Base-by-base conservation (phyloP, 306 rosid genomes). In the Glycine latifolia region DNA sequence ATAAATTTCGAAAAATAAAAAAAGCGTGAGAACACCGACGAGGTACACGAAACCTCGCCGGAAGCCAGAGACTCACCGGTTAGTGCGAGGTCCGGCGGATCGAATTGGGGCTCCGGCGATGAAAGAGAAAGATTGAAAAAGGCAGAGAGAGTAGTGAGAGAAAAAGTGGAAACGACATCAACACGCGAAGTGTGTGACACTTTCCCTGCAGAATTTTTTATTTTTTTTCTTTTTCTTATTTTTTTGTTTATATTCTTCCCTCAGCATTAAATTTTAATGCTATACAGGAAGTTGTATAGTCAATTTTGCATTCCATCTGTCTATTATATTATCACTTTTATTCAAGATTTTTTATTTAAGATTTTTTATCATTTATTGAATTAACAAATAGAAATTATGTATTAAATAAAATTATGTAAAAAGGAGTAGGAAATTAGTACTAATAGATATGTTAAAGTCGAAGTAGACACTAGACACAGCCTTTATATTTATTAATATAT, bases 61-160 rank as follows among this genome's bases (percentile, higher is more conserved):
- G 71, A 80, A 65, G 31, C 6, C 61, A 47, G 46, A 37, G 14
- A 39, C 78, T 79, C 46, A 90, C 91, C 90, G 84, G 86, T 37
- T 83, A 12, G 8, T 75, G 59, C 14, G 67, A 76, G 54, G 43
- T 71, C 86, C 85, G 82, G 86, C 60, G 31, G 81, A 84, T 87
- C 83, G 73, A 93, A 82, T 88, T 95, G 93, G 99, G 98, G 98
- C 93, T 95, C 97, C 91, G 94, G 94, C 87, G 83, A 76, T 56
- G 62, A 70, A 49, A 85, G 72, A 76, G 86, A 79, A 3, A 43
- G 67, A 67, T 0, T 53, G 82, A 73, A 26, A 73, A 52, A 77
- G 82, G 69, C 67, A 81, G 76, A 77, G 48, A 35, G 56, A 68
- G 78, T 20, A 54, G 79, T 67, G 63, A 77, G 86, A 86, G 86